These are phyloP conservation scores for Kwoniella dejecticola DNA, from an alignment of 768 basidiomycete genomes.

Conservation along the genomic window DNA sequence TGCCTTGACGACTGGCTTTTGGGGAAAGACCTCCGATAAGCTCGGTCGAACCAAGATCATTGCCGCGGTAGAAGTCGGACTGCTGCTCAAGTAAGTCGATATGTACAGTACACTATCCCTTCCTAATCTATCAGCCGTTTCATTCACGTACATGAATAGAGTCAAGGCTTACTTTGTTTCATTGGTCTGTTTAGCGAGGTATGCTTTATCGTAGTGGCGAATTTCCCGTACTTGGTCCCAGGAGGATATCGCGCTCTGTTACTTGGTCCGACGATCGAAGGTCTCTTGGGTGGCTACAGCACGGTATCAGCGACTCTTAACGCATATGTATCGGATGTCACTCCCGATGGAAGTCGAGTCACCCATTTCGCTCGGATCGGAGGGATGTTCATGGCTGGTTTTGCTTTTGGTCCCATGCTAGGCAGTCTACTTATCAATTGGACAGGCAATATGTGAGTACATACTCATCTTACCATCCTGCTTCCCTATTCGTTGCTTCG, in stretches of 20 bases:
- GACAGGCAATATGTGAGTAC: constrained; percentile 57
- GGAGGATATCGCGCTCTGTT: constrained; percentile 68
- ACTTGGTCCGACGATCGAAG: constrained; percentile 76
- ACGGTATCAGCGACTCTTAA: constrained; percentile 66
- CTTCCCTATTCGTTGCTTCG: no score
- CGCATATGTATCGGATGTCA: constrained; percentile 58
- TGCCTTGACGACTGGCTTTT: constrained; percentile 80
- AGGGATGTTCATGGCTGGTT: constrained; percentile 75
- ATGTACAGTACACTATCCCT: no score
- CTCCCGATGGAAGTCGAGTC: constrained; percentile 49
- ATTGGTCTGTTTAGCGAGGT: constrained; percentile 64
- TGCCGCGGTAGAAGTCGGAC: constrained; percentile 66
- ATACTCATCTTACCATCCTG: background rate
- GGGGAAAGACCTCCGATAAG: constrained; percentile 77
- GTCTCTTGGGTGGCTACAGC: constrained; percentile 77
- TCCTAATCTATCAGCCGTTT: no score
- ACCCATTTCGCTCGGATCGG: constrained; percentile 64
- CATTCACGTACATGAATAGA: constrained; percentile 1
- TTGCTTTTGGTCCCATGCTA: constrained; percentile 76
- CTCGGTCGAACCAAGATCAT: constrained; percentile 77
- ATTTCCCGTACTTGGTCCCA: constrained; percentile 65
- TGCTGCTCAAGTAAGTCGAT: constrained; percentile 72
- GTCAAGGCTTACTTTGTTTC: background rate
- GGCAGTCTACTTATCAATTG: constrained; percentile 65
- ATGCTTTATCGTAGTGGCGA: constrained; percentile 76